phyloP scores from a whole-genome alignment of 805 yeast species.

The Hanseniaspora meyeri region DNA sequence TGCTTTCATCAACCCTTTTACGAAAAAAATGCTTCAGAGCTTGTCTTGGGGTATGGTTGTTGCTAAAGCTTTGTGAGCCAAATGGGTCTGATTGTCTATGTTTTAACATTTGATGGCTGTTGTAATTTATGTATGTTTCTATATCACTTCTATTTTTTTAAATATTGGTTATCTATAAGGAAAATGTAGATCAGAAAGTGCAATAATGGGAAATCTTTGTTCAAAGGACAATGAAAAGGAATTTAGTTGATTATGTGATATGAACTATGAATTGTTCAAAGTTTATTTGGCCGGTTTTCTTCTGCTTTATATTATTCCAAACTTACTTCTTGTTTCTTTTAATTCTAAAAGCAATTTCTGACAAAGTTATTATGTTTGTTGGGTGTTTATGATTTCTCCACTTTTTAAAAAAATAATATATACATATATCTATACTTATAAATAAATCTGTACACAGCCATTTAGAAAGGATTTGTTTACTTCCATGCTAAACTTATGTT shows the following conservation, averaged over 20 bases:
- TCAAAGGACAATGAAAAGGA: too few relatives aligned
- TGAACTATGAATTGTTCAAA: too few relatives aligned
- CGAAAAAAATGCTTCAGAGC: conserved; percentile 23
- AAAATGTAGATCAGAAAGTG: not conserved
- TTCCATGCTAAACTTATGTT: not conserved
- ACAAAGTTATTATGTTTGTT: too few relatives aligned
- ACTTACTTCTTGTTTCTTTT: too few relatives aligned
- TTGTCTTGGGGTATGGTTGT: conserved; percentile 13
- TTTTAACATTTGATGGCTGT: not conserved
- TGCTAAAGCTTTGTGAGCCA: not conserved
- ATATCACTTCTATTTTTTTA: not conserved
- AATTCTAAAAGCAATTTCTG: too few relatives aligned
- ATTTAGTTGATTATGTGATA: too few relatives aligned
- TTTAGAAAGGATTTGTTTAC: not conserved
- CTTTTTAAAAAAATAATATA: too few relatives aligned
- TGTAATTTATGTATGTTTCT: too few relatives aligned
- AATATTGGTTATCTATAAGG: not conserved
- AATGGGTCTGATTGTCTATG: not conserved
- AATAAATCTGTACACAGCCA: not conserved
- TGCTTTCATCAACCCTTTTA: conserved; percentile 22
- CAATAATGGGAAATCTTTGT: too few relatives aligned
- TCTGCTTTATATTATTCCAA: too few relatives aligned
- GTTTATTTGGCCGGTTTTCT: too few relatives aligned
- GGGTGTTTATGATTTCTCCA: too few relatives aligned
- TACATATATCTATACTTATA: not conserved